Percentiles rank a stretch among this genome's conserved stretches.
Conservation (phyloP, 2,329 filamentous ascomycete species). For the Fusarium xylarioides region DNA sequence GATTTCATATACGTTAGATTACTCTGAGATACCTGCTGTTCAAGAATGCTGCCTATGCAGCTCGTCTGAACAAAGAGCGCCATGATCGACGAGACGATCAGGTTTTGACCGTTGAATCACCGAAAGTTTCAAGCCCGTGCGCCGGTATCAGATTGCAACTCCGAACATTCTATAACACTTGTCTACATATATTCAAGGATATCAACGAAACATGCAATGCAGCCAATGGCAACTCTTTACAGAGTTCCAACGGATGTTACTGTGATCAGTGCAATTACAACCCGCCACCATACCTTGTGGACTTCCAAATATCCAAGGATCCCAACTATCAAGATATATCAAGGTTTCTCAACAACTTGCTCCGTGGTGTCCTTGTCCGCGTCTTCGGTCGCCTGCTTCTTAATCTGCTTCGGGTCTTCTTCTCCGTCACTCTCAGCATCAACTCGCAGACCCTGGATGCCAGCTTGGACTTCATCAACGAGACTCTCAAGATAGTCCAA, state of each 20-base stretch:
- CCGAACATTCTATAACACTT: conserved; percentile 12
- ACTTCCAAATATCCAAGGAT: background rate
- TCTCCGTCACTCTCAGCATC: conserved; percentile 75
- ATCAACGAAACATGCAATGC: conserved; percentile 2
- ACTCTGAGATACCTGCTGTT: background rate
- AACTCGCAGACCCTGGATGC: conserved; percentile 78
- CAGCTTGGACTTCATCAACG: conserved; percentile 78
- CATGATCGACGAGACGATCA: conserved; percentile 11
- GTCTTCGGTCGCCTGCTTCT: conserved; percentile 19
- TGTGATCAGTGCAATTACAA: background rate
- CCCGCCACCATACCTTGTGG: background rate
- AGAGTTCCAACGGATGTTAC: conserved; percentile 2
- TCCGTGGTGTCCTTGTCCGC: conserved; percentile 17
- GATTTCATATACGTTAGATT: background rate
- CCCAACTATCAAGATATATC: background rate
- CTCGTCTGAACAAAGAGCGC: conserved; percentile 2
- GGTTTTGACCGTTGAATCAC: conserved; percentile 10
- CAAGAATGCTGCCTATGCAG: background rate
- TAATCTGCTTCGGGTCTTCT: conserved; percentile 55
- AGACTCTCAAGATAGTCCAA: conserved; percentile 80
- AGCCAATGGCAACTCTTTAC: conserved; percentile 9
- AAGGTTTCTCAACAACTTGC: conserved; percentile 20
- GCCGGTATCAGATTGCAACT: conserved; percentile 2
- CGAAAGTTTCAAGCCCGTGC: conserved; percentile 13
- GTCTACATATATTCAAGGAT: conserved; percentile 31